These are phyloP conservation scores for Backusella parvicylindrica DNA, from an alignment of 192 early-diverging fungal genomes.

Conservation along the genomic window DNA sequence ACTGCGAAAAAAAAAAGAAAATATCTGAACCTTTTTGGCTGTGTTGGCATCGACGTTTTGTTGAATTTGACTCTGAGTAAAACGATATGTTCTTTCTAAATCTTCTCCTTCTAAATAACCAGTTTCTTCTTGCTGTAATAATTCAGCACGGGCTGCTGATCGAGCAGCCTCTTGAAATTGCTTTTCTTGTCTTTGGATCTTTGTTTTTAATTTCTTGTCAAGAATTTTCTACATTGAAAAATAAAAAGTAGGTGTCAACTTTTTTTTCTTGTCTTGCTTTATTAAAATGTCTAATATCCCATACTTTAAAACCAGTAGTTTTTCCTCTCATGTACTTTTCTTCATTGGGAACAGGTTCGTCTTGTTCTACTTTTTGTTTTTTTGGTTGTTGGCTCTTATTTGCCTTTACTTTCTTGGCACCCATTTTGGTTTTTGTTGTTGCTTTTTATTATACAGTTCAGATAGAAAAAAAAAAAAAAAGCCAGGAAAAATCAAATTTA, in stretches of 20 bases:
- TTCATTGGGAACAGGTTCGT: constrained; percentile 17
- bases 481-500: constrained; percentile 1
- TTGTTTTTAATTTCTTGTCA: constrained; percentile 71
- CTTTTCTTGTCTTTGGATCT: constrained; percentile 58
- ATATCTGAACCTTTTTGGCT: constrained; percentile 56
- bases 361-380: not conserved
- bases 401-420: not conserved
- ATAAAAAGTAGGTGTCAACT: not conserved
- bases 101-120: constrained; percentile 88
- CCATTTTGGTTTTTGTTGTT: constrained; percentile 11
- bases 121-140: constrained; percentile 70
- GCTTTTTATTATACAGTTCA: not conserved
- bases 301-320: constrained; percentile 8
- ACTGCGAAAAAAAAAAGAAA: too few relatives aligned
- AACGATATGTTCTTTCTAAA: constrained; percentile 86
- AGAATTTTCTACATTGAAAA: constrained; percentile 42
- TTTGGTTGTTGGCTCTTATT: not conserved
- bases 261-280: not conserved
- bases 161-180: constrained; percentile 61
- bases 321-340: constrained; percentile 25
- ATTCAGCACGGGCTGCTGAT: constrained; percentile 73
- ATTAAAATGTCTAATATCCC: too few relatives aligned
- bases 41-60: constrained; percentile 75
- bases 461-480: not conserved
- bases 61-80: constrained; percentile 64